Base-by-base conservation (phyloP, 495 filamentous ascomycete genomes). In the Parathielavia hyrcaniae region DNA sequence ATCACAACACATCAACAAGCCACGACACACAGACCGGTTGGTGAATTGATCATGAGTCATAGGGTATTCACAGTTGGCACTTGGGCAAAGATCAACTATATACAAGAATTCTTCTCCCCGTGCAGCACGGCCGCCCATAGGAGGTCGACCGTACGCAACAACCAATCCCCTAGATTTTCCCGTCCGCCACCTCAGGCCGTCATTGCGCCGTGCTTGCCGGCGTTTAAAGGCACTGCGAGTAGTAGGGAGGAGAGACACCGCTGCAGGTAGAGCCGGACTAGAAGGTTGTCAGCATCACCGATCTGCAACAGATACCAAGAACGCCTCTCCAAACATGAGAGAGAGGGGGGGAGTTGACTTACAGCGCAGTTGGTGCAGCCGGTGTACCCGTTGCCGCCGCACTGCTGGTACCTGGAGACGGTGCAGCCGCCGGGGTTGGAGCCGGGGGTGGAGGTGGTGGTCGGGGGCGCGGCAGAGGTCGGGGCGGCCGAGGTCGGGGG, bases 341-440 rank as follows among this genome's bases (percentile, higher is more conserved):
- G 47, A 14, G 9, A 12, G 43, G 22, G 17, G 40, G 32, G n/a
- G 0, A 43, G n/a, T n/a, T n/a, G n/a, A 70, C 70, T 72, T 61
- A 75, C 73, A 35, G 50, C 68, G 57, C 75, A 78, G 20, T 44
- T 61, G 0, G 70, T 76, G 64, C 75, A 78, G 4, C 75, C 75
- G 0, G 69, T 69, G 50, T 67, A 78, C 4, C 73, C 76, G 9
- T 34, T 68, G 0, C 78, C 77, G 16, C 76, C 78, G 48, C 77
- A 79, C 61, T 79, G 78, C 23, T 60, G 66, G 41, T 75, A 79
- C 49, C 67, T 66, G 5, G 59, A 45, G 8, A 70, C 71, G 0
- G 62, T 62, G 53, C 75, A 78, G 1, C 64, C 69, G 19, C 62
- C 59, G 20, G 53, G 61, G n/a, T 39, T 44, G 17, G 64, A 58